Conservation (phyloP, 345 rosid species). For the Hevea brasiliensis region DNA sequence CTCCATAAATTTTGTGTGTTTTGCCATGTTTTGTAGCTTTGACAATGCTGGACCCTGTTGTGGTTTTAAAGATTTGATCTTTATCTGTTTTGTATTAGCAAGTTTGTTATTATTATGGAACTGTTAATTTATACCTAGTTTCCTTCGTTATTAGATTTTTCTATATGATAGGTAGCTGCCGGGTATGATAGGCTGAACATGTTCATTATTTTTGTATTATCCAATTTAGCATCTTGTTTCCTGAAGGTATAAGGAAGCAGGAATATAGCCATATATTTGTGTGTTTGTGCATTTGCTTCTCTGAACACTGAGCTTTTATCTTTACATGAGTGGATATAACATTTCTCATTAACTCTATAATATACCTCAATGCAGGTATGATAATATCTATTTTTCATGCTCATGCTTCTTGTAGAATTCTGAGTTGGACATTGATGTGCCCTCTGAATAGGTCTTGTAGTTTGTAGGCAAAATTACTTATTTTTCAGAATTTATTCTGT, state of each 20-base stretch:
- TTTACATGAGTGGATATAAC: not conserved
- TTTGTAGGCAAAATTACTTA: not conserved
- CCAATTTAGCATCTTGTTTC: not conserved
- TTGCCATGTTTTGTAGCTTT: not conserved
- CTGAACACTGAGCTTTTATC: not conserved
- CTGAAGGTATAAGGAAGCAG: not conserved
- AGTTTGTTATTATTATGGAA: not conserved
- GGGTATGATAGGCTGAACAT: too few relatives aligned
- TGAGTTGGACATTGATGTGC: not conserved
- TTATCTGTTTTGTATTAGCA: conserved; percentile 1
- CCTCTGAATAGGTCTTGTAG: not conserved
- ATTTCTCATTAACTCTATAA: not conserved
- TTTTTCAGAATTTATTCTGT: too few relatives aligned
- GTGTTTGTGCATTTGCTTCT: not conserved
- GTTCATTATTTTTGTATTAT: not conserved
- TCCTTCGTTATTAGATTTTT: not conserved
- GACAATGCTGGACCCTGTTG: conserved; percentile 4
- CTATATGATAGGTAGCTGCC: not conserved
- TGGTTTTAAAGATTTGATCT: not conserved
- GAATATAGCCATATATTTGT: not conserved
- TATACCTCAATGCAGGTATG: not conserved
- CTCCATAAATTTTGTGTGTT: not conserved
- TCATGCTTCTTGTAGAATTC: not conserved
- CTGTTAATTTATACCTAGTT: not conserved
- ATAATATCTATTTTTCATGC: not conserved